These are phyloP conservation scores for Nakazawaea wyomingensis DNA, from an alignment of 805 yeast genomes.

Conservation along the genomic window DNA sequence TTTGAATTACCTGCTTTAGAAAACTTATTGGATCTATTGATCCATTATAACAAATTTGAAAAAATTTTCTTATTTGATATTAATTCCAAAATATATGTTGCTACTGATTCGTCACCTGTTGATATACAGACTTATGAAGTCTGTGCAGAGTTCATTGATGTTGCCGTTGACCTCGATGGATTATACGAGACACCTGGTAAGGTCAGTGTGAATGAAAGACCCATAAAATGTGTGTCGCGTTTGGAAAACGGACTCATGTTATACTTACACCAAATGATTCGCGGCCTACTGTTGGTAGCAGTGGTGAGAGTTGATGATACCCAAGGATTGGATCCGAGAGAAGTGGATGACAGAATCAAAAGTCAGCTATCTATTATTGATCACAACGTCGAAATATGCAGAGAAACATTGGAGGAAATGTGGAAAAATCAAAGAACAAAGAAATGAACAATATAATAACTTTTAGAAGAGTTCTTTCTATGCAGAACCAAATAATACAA, in stretches of 20 bases:
- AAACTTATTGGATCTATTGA: slow-evolving; percentile 80
- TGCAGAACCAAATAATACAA: too few relatives aligned
- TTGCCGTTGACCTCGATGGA: slow-evolving; percentile 82
- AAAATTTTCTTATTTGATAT: slow-evolving; percentile 91
- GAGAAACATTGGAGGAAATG: slow-evolving; percentile 69
- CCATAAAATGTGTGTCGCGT: slow-evolving; percentile 56
- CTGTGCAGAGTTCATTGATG: slow-evolving; percentile 95
- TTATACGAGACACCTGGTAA: slow-evolving; percentile 37
- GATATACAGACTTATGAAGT: slow-evolving; percentile 95
- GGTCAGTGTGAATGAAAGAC: slow-evolving; percentile 13
- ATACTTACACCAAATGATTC: slow-evolving; percentile 84
- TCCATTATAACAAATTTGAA: slow-evolving; percentile 85
- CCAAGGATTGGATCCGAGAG: slow-evolving; percentile 4
- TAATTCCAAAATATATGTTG: slow-evolving; percentile 88
- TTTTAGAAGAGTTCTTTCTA: too few relatives aligned
- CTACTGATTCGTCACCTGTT: slow-evolving; percentile 93
- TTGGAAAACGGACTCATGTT: slow-evolving; percentile 81
- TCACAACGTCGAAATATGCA: slow-evolving; percentile 80
- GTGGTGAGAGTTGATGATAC: slow-evolving; percentile 63
- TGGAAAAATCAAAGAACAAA: slow-evolving; percentile 42
- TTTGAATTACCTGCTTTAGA: slow-evolving; percentile 87
- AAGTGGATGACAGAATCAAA: slow-evolving; percentile 31
- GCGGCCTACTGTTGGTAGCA: slow-evolving; percentile 89
- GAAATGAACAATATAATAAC: neutral
- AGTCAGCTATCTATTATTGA: slow-evolving; percentile 66